These are phyloP conservation scores for Naganishia vishniacii DNA, from an alignment of 768 basidiomycete species.

Conservation along the genomic window DNA sequence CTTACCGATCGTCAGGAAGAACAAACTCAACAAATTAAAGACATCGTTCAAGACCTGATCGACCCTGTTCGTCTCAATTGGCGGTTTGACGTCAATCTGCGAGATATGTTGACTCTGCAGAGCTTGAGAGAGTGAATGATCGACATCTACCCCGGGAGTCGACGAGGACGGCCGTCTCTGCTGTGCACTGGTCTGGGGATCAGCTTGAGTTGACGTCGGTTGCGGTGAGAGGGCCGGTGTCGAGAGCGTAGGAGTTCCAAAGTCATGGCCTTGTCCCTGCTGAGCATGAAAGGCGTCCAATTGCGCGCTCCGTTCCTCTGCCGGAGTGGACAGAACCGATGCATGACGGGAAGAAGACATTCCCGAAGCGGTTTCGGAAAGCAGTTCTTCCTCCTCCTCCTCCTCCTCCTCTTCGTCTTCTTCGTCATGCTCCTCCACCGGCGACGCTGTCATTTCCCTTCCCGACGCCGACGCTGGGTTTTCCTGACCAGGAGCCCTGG, in stretches of 20 bases:
- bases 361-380: slow-evolving; percentile 11
- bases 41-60: slow-evolving; percentile 95
- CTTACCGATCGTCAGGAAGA: slow-evolving; percentile 96
- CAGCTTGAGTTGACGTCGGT: slow-evolving; percentile 3
- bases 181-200: neutral
- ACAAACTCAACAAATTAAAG: slow-evolving; percentile 86
- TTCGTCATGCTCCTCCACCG: slow-evolving; percentile 19
- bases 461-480: neutral
- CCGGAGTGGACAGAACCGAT: slow-evolving; percentile 20
- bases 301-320: slow-evolving; percentile 11
- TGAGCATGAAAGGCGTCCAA: neutral
- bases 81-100: slow-evolving; percentile 27
- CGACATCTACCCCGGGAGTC: slow-evolving; percentile 11
- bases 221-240: slow-evolving; percentile 22
- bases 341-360: slow-evolving; percentile 11
- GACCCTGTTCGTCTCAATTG: slow-evolving; percentile 62
- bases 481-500: slow-evolving; percentile 5
- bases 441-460: slow-evolving; percentile 15
- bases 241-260: neutral
- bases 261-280: neutral
- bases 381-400: slow-evolving; percentile 14
- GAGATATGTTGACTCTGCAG: slow-evolving; percentile 21
- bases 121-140: neutral
- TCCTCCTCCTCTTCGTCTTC: slow-evolving; percentile 19
- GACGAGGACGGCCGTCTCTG: neutral